Base-by-base conservation (phyloP, 768 basidiomycete species). In the Calocybe cyanea region DNA sequence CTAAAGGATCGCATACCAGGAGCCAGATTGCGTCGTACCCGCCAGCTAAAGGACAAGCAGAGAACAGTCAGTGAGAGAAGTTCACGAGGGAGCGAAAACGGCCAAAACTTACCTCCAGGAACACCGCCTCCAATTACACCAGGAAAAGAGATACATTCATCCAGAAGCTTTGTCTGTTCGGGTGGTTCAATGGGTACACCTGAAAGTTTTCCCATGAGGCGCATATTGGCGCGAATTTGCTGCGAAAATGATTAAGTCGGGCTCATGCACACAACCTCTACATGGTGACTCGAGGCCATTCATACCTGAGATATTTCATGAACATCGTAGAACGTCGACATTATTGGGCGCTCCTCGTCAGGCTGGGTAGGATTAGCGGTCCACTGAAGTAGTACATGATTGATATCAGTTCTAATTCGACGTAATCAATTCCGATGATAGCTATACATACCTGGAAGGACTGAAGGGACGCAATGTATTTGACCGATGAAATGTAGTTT, bases 1-100 rank as follows among this genome's bases (percentile, higher is more conserved):
- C 63, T 50, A 67, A 55, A 30, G 81, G 76, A 38, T 87, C 83
- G 57, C 87, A 76, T 14, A 93, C 79, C 13, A 99, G 78, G 4
- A 99, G 70, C 92, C 93, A 98, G 48, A 98, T 79, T 6, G 96
- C 96, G 60, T 99, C 96, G 63, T 89, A 98, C 1, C 96, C 96
- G 8, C 96, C 96, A 42, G 96, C 96, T 97, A 53, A 20, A 42
- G n/a, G n/a, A 32, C 41, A 25, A 8, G 35, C 7, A 52, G 43
- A 25, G 43, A 38, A 15, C 8, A 19, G 42, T 21, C 33, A n/a
- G 21, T 23, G 19, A 25, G 15, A 9, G 4, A 17, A 18, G 13
- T 41, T 23, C 40, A n/a, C n/a, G n/a, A n/a, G n/a, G n/a, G 18
- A 25, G 14, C 11, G 24, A 7, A 21, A 41, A 14, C 9, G 21